Percentiles rank a stretch among this genome's conserved stretches.
Conservation (phyloP, 768 basidiomycete genomes). For the Tulasnella sp. region DNA sequence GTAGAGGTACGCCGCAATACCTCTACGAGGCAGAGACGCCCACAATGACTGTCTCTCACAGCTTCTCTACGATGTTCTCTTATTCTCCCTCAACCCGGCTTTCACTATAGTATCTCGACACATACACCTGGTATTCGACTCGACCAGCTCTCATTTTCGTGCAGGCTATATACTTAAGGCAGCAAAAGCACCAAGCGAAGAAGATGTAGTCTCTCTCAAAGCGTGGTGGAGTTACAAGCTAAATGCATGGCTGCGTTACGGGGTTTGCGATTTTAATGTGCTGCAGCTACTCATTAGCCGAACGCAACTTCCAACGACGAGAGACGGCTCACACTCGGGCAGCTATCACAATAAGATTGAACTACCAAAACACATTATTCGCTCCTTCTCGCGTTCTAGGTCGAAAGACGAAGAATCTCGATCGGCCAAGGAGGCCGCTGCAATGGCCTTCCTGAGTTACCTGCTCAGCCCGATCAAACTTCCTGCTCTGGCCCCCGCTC, state of each 20-base stretch:
- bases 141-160: constrained; percentile 53
- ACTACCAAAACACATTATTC: not conserved
- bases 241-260: constrained; percentile 28
- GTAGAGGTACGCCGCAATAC: constrained; percentile 31
- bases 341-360: not conserved
- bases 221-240: not conserved
- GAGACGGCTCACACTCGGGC: too few species aligned
- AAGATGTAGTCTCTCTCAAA: not conserved
- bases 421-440: not conserved
- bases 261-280: constrained; percentile 35
- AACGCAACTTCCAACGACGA: not conserved
- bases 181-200: not conserved
- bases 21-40: too few species aligned
- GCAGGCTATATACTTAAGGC: constrained; percentile 59
- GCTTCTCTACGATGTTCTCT: constrained; percentile 77
- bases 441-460: constrained; percentile 6
- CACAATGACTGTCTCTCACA: constrained; percentile 38
- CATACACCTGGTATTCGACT: constrained; percentile 52
- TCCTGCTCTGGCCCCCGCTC: not conserved
- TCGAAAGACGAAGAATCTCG: not conserved
- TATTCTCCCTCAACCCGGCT: constrained; percentile 59
- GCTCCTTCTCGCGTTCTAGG: not conserved
- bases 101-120: constrained; percentile 58
- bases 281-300: not conserved
- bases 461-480: not conserved